A percentile compares a stretch with the other conserved stretches of the same genome.
Evolutionary conservation across 306 rosid genomes (phyloP).

Genomic region (Dalbergia cultrata): DNA sequence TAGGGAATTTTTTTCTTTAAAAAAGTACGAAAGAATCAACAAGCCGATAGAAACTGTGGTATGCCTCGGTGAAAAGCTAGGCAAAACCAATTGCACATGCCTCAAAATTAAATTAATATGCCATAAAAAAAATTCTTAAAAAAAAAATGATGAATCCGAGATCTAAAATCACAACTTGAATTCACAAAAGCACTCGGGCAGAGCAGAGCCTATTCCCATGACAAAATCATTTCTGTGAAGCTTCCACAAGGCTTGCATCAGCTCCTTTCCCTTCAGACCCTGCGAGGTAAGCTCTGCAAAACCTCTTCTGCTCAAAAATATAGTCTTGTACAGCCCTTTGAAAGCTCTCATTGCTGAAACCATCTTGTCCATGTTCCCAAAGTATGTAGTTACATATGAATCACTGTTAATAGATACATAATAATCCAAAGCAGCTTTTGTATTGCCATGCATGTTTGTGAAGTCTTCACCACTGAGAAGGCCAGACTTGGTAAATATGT

Average conservation of each 20-base stretch:
- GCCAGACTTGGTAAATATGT: conserved; percentile 78
- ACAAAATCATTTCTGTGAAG: conserved; percentile 77
- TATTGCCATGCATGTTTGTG: conserved; percentile 91
- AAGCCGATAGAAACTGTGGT: not conserved
- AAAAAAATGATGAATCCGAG: conserved; percentile 2
- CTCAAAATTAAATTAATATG: conserved; percentile 13
- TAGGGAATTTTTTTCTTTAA: not conserved
- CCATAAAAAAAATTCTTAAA: not conserved
- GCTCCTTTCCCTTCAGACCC: conserved; percentile 68
- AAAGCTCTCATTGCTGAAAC: conserved; percentile 92
- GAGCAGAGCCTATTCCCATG: conserved; percentile 83
- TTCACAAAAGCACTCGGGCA: conserved; percentile 89
- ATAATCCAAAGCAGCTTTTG: conserved; percentile 97
- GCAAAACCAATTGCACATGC: not conserved
- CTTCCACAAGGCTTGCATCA: conserved; percentile 73
- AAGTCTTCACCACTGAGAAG: conserved; percentile 84
- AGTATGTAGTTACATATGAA: conserved; percentile 84
- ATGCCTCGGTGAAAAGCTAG: not conserved
- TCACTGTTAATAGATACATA: conserved; percentile 88
- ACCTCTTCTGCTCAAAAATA: conserved; percentile 80
- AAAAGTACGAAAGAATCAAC: not conserved
- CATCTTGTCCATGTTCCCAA: conserved; percentile 99
- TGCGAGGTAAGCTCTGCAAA: conserved; percentile 72
- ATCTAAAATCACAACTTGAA: conserved; percentile 68
- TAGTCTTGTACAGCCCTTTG: conserved; percentile 73